Base-by-base conservation (phyloP, 2,329 filamentous ascomycete genomes). In the Sarocladium oryzae region DNA sequence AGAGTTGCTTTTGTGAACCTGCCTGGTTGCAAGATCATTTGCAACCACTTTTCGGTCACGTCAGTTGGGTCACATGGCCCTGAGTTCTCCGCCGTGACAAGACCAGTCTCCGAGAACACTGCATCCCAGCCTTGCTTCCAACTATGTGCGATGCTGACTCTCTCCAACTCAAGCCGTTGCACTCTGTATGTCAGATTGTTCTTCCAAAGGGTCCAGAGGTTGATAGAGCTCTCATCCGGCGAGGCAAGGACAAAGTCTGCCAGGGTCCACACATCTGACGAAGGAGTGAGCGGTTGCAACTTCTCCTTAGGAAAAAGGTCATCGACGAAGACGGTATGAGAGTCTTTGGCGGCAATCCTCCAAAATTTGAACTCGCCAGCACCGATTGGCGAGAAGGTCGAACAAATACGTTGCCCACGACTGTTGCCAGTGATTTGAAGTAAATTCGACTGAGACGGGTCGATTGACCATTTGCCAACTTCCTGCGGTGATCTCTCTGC, bases 321-420 rank as follows among this genome's bases (percentile, higher is more conserved):
- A 55, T 82, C 78, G 13, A 95, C 74, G 8, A 83, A 75, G 18
- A 89, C 65, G 2, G 71, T 74, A 59, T 86, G 76, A 58, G 78
- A 78, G 50, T 84, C 80, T 57, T 84, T 80, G 16, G 86, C 79
- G 50, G 81, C 80, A n/a, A 82, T 69, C 56, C 72, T 77, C 89
- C 91, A 99, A 63, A 99, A 91, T 66, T 96, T 97, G 76, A 99
- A 97, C 63, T 92, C 86, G 32, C 93, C 88, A 36, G 84, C 81
- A 26, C 90, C 87, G 56, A 93, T 82, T 1, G 93, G 92, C 10
- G 91, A 96, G 66, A 90, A 96, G 8, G 89, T 92, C 33, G 89
- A 82, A 50, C 92, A 79, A 13, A 81, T 65, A 35, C 77, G 71
- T 51, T 73, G 73, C 15, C 79, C 79, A 23, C 73, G 70, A 37